Percentiles rank a stretch among this genome's conserved stretches.
Evolutionary conservation across 2,329 filamentous ascomycete species (phyloP).

Genomic region (Trichoderma guizhouense): DNA sequence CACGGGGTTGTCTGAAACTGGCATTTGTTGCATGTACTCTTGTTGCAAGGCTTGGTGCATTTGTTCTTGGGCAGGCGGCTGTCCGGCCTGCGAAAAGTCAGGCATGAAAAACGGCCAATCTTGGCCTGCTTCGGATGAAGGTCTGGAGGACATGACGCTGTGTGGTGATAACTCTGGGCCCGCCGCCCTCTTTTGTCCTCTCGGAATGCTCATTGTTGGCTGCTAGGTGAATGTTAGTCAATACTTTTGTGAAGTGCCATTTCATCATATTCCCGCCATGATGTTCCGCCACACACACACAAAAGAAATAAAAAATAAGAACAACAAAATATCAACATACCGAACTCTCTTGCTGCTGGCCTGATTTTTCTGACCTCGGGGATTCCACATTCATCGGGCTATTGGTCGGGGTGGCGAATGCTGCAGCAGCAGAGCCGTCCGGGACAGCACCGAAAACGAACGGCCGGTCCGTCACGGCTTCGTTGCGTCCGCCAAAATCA

Average conservation of each 20-base stretch:
- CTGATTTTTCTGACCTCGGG: slow-evolving; percentile 36
- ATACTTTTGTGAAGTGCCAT: neutral
- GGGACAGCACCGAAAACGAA: slow-evolving; percentile 59
- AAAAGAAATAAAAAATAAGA: neutral
- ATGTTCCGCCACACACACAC: neutral
- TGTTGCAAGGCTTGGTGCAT: neutral
- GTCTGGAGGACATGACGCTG: neutral
- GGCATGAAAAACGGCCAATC: neutral
- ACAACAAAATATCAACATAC: slow-evolving; percentile 32
- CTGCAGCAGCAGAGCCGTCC: slow-evolving; percentile 51
- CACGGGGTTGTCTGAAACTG: slow-evolving; percentile 24
- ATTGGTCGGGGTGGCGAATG: slow-evolving; percentile 36
- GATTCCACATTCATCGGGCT: slow-evolving; percentile 30
- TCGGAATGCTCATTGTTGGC: slow-evolving; percentile 49
- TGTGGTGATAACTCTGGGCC: slow-evolving; percentile 55
- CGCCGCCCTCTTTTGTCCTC: slow-evolving; percentile 44
- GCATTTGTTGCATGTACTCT: slow-evolving; percentile 31
- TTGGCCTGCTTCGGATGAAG: neutral
- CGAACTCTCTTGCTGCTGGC: slow-evolving; percentile 40
- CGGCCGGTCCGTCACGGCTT: slow-evolving; percentile 46
- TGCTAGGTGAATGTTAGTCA: slow-evolving; percentile 37
- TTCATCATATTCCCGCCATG: neutral
- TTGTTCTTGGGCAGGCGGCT: neutral
- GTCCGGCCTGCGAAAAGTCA: neutral
- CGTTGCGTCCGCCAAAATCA: slow-evolving; percentile 34